Base-by-base conservation (phyloP, 2,329 filamentous ascomycete species). In the Leptodontidium sp. region DNA sequence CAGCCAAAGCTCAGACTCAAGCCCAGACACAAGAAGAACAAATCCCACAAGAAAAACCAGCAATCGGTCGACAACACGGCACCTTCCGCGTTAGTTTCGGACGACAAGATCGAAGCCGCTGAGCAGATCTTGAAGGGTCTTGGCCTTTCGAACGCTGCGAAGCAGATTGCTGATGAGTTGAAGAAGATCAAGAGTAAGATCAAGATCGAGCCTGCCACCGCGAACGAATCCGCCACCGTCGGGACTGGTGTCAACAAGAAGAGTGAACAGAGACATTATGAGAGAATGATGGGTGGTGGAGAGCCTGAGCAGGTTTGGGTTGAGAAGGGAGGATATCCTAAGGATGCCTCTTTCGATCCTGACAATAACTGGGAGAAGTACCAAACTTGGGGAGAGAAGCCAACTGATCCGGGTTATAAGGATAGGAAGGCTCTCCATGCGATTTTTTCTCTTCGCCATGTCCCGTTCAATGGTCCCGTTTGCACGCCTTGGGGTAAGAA, bases 361-460 rank as follows among this genome's bases (percentile, higher is more conserved):
- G 21, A 61, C 12, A 29, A 45, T 32, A 66, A 61, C 15, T 66
- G 64, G 64, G 47, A 26, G 8, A 55, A 4, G 21, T 66, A 45
- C n/a, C 47, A 32, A 7, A 2, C n/a, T 29, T 61, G 35, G 47
- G 57, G 55, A 26, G 64, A 61, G 47, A 61, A 66, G 32, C 57
- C 57, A n/a, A 43, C 29, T 21, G 49, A 64, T 52, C 29, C 29
- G 5, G 47, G 24, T n/a, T 62, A 49, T 35, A 15, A 35, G 24
- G 49, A 64, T 38, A 40, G 49, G 40, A 17, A 64, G 49, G 29
- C n/a, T 8, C 12, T 66, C 2, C 35, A 61, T 32, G 14, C 62
- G 14, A 12, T 40, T 2, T 61, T 66, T n/a, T n/a, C 59, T 1
- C n/a, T 66, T 15, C 24, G 11, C 6, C 49, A 64, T 35, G 26